Evolutionary conservation across 495 filamentous ascomycete species (phyloP), one percentile per base, ranked within the genome.

Genomic region (Podospora pseudopauciseta): DNA sequence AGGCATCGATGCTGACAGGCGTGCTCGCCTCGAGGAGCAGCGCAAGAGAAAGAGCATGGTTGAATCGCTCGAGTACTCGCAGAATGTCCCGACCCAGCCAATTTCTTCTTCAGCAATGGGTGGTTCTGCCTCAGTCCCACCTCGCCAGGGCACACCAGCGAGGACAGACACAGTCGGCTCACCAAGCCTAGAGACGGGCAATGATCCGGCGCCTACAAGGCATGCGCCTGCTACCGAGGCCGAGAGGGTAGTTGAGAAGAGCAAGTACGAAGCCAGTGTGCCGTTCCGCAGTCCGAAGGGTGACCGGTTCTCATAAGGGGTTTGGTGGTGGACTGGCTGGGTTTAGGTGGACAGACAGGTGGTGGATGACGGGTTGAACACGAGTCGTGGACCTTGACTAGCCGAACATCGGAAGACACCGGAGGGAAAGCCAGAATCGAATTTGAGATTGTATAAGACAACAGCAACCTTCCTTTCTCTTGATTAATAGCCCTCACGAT

Each of bases 1-100:
- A 71, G 90, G 89, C 77, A 94, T 99, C 84, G 94, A 97, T 73
- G 91, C 90, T 70, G 92, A 97, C 80, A 91, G 93, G 55, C 84
- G 86, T 34, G 79, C 86, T 64, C 86, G 92, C 70, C 88, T 91
- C 65, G 86, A 92, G 68, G 86, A 88, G 44, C 86, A 90, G 60
- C 80, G 86, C 55, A 84, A 85, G 76, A 86, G 86, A 76, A 88
- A 88, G 79, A 83, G 85, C 65, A 83, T 89, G 74, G 78, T 85
- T 67, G 81, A 85, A 20, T 83, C 84, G 7, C 83, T 89, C 71
- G 88, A 91, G 83, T 76, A 81, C 74, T 85, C 79, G 70, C 75
- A 72, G 73, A 82, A 76, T 39, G 64, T 74, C 27, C 68, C 76
- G 1, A 74, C 57, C 71, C 69, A 66, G 19, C 74, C 77, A 2